Base-by-base conservation (phyloP, 345 rosid species). In the Camelina neglecta region DNA sequence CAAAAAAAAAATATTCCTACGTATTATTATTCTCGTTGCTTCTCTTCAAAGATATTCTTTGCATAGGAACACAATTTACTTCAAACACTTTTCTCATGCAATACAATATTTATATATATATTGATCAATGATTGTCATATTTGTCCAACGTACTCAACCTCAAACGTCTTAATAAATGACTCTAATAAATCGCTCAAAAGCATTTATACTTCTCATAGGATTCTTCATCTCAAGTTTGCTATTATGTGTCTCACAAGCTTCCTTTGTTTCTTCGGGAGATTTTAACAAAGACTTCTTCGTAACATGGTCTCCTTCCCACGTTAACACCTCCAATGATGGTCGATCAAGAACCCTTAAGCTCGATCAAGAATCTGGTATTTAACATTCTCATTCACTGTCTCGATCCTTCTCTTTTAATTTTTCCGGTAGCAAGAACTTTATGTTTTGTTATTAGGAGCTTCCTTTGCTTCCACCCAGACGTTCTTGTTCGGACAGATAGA, bases 231-330 rank as follows among this genome's bases (percentile, higher is more conserved):
- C 81, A 36, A 72, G 59, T 72, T 76, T 76, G 35, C 45, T 79
- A 35, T 8, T 85, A 39, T 84, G 59, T 69, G 20, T 76, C 63
- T 85, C 91, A 3, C 12, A 70, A 44, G 82, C 91, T 58, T 83
- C 90, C 21, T 75, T 89, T 5, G 85, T 89, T 69, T 91, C 96
- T 8, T 80, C 88, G 0, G 91, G 92, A 41, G 76, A 91, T 83
- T 93, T 75, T 74, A 83, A 82, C 62, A 69, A 82, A 57, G 98
- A 93, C 56, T 93, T 93, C 83, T 82, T 55, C 20, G 86, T 86
- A 23, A 74, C 89, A 69, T 93, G 97, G 98, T 85, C 96, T 65
- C 93, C 98, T 6, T 59, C 75, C 70, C 95, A 93, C 60, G 84
- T 90, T 9, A 83, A 84, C 35, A 93, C 97, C 51, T 83, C 97